These are phyloP conservation scores for Euphorbia schlechtendalii DNA, from an alignment of 441 rosid genomes.

Conservation along the genomic window DNA sequence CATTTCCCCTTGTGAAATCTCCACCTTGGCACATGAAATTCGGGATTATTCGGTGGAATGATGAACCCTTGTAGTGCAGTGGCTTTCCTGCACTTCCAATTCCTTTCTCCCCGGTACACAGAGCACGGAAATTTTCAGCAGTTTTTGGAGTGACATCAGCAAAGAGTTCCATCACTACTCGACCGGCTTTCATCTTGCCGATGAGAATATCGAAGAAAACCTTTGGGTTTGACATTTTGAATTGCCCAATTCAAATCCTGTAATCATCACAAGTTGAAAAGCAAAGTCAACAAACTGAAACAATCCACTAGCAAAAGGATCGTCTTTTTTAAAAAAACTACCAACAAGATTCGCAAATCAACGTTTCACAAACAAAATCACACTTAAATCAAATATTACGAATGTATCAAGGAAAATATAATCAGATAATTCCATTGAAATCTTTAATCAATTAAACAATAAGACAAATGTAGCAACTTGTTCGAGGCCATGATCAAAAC, in stretches of 20 bases:
- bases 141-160: constrained; percentile 60
- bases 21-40: constrained; percentile 85
- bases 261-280: neutral
- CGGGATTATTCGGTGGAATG: constrained; percentile 70
- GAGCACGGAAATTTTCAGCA: constrained; percentile 70
- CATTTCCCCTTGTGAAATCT: constrained; percentile 64
- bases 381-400: too few relatives aligned
- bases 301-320: too few relatives aligned
- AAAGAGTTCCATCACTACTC: constrained; percentile 67
- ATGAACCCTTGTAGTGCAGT: constrained; percentile 62
- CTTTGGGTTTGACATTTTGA: constrained; percentile 49
- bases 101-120: constrained; percentile 72
- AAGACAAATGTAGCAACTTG: constrained; percentile 40
- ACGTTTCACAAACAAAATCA: neutral
- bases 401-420: too few relatives aligned
- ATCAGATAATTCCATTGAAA: too few relatives aligned
- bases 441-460: too few relatives aligned
- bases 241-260: constrained; percentile 11
- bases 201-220: constrained; percentile 59
- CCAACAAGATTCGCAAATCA: neutral
- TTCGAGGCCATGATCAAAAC: too few relatives aligned
- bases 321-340: too few relatives aligned
- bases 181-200: constrained; percentile 49
- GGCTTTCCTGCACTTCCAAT: constrained; percentile 47
- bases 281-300: too few relatives aligned